A percentile compares a stretch with the other conserved stretches of the same genome.
phyloP scores from a whole-genome alignment of 2,329 filamentous ascomycete genomes.

The Trichoderma sp. region DNA sequence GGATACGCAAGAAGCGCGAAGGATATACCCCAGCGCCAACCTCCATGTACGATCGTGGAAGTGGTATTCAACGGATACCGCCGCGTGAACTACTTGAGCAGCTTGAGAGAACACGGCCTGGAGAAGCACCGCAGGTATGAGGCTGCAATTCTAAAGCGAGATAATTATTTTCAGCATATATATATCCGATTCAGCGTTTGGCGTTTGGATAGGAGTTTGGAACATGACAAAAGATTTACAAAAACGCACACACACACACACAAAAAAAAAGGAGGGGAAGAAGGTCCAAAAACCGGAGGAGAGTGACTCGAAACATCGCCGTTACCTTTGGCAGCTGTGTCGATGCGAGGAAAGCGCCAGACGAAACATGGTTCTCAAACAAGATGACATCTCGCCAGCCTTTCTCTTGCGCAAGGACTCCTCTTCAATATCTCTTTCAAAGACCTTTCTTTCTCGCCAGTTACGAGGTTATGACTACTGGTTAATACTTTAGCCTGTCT shows the following conservation, averaged over 20 bases:
- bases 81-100: conserved; percentile 58
- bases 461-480: conserved; percentile 35
- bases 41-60: conserved; percentile 58
- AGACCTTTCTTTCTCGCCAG: conserved; percentile 18
- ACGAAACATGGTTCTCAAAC: neutral
- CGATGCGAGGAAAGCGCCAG: neutral
- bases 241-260: neutral
- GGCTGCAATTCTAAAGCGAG: neutral
- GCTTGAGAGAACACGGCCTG: conserved; percentile 46
- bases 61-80: conserved; percentile 57
- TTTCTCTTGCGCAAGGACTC: neutral
- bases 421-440: conserved; percentile 20
- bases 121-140: conserved; percentile 50
- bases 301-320: neutral
- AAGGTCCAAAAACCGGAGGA: neutral
- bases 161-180: conserved; percentile 26
- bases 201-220: conserved; percentile 37
- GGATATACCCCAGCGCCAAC: conserved; percentile 78
- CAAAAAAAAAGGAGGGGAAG: neutral
- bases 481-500: conserved; percentile 28
- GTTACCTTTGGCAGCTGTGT: neutral
- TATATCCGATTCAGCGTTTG: conserved; percentile 30
- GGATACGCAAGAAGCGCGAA: conserved; percentile 70
- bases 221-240: conserved; percentile 2
- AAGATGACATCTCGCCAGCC: neutral